Percentiles rank a stretch among this genome's conserved stretches.
phyloP scores from a whole-genome alignment of 1,284 basidiomycete species.

The Ustilago vetiveriae region DNA sequence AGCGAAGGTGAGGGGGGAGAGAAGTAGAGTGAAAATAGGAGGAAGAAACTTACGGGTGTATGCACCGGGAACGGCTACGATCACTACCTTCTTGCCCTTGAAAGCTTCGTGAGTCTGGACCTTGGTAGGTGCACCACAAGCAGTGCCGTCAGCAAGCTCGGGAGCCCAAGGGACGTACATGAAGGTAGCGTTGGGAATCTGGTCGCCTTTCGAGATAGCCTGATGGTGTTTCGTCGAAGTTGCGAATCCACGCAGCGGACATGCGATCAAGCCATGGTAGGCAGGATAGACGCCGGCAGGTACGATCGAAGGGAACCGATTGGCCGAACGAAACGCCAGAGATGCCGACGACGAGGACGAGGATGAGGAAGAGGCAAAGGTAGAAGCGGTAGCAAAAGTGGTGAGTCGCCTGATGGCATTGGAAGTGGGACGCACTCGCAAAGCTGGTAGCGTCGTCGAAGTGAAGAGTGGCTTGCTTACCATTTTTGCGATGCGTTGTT shows the following conservation, averaged over 20 bases:
- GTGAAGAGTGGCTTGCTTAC: slow-evolving; percentile 37
- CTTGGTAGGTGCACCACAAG: slow-evolving; percentile 66
- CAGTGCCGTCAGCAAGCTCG: slow-evolving; percentile 73
- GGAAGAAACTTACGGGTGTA: slow-evolving; percentile 64
- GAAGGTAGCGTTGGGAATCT: slow-evolving; percentile 75
- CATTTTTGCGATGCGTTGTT: slow-evolving; percentile 29
- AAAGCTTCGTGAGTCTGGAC: slow-evolving; percentile 72
- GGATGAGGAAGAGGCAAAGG: neutral
- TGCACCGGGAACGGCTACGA: slow-evolving; percentile 80
- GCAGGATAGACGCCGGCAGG: too few species aligned
- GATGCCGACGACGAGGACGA: neutral
- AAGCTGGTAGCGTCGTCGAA: slow-evolving; percentile 4
- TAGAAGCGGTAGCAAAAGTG: slow-evolving; percentile 14
- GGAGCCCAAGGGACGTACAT: slow-evolving; percentile 75
- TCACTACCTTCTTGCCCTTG: slow-evolving; percentile 84
- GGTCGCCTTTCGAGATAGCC: slow-evolving; percentile 71
- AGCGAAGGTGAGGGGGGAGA: neutral
- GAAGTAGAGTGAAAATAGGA: neutral
- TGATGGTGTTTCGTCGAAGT: slow-evolving; percentile 13
- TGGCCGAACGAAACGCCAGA: neutral
- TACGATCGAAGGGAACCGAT: too few species aligned
- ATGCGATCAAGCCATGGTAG: too few species aligned
- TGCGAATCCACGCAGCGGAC: slow-evolving; percentile 1
- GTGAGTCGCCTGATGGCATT: slow-evolving; percentile 36
- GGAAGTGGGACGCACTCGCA: slow-evolving; percentile 6